phyloP scores from a whole-genome alignment of 75 land plant genomes.

The Gnetum montanum region DNA sequence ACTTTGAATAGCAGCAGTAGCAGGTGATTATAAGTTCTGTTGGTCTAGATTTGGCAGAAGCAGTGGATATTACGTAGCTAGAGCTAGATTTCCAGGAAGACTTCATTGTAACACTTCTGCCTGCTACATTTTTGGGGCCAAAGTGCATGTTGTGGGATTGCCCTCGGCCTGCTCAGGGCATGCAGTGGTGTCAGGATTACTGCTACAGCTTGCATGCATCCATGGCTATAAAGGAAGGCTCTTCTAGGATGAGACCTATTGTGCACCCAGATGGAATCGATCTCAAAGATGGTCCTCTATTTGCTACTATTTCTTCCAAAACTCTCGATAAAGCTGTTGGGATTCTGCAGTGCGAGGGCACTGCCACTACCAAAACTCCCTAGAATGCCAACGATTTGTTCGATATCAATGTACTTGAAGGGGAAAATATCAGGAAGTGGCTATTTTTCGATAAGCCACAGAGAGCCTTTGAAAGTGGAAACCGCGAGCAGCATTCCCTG shows the following conservation, averaged over 20 bases:
- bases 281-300: slow-evolving; percentile 83
- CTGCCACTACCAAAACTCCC: slow-evolving; percentile 89
- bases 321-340: slow-evolving; percentile 73
- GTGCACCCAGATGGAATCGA: slow-evolving; percentile 88
- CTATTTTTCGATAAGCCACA: slow-evolving; percentile 91
- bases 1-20: too few relatives aligned
- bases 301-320: slow-evolving; percentile 74
- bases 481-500: slow-evolving; percentile 76
- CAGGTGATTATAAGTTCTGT: too few relatives aligned
- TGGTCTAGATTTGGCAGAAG: too few relatives aligned
- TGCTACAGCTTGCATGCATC: slow-evolving; percentile 74
- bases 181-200: slow-evolving; percentile 55
- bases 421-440: slow-evolving; percentile 85
- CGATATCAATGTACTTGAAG: slow-evolving; percentile 62
- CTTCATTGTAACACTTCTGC: too few relatives aligned
- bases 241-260: slow-evolving; percentile 75
- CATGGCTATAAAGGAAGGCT: slow-evolving; percentile 71
- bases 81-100: too few relatives aligned
- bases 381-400: slow-evolving; percentile 94
- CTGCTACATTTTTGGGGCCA: slow-evolving; percentile 68
- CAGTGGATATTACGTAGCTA: too few relatives aligned
- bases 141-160: slow-evolving; percentile 97
- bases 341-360: slow-evolving; percentile 93
- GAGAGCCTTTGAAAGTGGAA: slow-evolving; percentile 95
- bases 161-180: slow-evolving; percentile 61